These are phyloP conservation scores for Lyophyllum shimeji DNA, from an alignment of 768 basidiomycete genomes.

Conservation along the genomic window DNA sequence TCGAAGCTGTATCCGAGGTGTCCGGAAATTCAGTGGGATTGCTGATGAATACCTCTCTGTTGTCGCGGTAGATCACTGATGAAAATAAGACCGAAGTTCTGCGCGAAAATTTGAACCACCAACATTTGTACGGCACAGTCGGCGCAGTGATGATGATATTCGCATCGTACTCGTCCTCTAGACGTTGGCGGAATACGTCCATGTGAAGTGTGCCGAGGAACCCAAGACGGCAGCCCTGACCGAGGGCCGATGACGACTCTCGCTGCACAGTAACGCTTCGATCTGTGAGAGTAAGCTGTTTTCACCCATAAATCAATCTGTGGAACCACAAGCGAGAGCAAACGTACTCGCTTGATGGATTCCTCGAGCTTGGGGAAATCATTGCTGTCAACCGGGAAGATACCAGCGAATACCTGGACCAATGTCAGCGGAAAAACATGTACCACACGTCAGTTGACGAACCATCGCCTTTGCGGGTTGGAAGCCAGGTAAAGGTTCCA, in stretches of 20 bases:
- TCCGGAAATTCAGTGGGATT: constrained; percentile 98
- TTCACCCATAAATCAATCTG: constrained; percentile 12
- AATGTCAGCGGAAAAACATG: constrained; percentile 1
- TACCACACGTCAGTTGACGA: background rate
- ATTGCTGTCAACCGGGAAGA: constrained; percentile 89
- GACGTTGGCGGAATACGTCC: constrained; percentile 92
- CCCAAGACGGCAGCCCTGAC: constrained; percentile 92
- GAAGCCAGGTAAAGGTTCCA: constrained; percentile 88
- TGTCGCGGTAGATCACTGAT: constrained; percentile 74
- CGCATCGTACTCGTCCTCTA: constrained; percentile 96
- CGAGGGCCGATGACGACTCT: constrained; percentile 91
- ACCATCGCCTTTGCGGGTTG: constrained; percentile 95
- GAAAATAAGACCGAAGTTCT: constrained; percentile 3
- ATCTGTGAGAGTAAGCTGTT: constrained; percentile 79
- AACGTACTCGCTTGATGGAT: constrained; percentile 81
- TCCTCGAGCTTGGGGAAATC: constrained; percentile 96
- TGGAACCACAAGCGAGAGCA: constrained; percentile 6
- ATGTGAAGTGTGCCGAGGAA: constrained; percentile 96
- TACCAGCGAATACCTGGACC: constrained; percentile 84
- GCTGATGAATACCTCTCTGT: constrained; percentile 64
- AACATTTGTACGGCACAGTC: constrained; percentile 91
- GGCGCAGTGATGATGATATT: constrained; percentile 95
- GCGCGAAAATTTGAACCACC: constrained; percentile 11
- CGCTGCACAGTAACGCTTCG: constrained; percentile 87
- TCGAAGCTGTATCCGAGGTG: constrained; percentile 53